Evolutionary conservation across 257 asterid species (phyloP).

Genomic region (Salvia splendens): DNA sequence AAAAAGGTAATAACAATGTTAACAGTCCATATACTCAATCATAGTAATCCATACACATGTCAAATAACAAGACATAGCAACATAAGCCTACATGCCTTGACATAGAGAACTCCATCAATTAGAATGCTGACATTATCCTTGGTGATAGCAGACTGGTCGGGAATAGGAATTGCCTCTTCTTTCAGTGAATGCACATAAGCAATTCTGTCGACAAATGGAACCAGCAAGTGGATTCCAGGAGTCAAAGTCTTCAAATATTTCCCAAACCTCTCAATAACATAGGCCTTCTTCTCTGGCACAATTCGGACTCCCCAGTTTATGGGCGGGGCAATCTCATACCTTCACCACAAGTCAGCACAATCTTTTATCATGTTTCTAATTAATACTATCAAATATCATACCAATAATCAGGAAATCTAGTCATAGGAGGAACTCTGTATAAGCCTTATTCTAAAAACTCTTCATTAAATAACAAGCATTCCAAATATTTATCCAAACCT

Average conservation of each 20-base stretch:
- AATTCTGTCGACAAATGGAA: constrained; percentile 79
- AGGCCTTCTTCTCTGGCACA: constrained; percentile 89
- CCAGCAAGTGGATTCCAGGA: constrained; percentile 77
- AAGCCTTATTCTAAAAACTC: no score
- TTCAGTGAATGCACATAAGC: constrained; percentile 85
- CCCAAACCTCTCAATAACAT: constrained; percentile 81
- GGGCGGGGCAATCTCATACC: constrained; percentile 63
- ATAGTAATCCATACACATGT: constrained; percentile 22
- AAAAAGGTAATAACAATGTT: background rate
- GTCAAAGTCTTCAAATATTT: constrained; percentile 71
- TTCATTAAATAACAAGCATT: no score
- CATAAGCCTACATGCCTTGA: constrained; percentile 49
- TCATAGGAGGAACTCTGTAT: background rate
- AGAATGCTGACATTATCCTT: constrained; percentile 85
- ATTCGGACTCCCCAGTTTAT: constrained; percentile 81
- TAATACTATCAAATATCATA: background rate
- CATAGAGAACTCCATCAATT: constrained; percentile 84
- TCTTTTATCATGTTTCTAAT: background rate
- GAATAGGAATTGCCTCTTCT: constrained; percentile 80
- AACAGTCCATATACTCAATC: constrained; percentile 9
- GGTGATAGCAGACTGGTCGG: constrained; percentile 81
- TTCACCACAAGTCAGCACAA: constrained; percentile 32
- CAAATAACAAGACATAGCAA: background rate
- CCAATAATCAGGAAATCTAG: background rate
- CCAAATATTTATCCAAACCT: no score